Base-by-base conservation (phyloP, 768 basidiomycete genomes). In the Strobilomyces confusus region DNA sequence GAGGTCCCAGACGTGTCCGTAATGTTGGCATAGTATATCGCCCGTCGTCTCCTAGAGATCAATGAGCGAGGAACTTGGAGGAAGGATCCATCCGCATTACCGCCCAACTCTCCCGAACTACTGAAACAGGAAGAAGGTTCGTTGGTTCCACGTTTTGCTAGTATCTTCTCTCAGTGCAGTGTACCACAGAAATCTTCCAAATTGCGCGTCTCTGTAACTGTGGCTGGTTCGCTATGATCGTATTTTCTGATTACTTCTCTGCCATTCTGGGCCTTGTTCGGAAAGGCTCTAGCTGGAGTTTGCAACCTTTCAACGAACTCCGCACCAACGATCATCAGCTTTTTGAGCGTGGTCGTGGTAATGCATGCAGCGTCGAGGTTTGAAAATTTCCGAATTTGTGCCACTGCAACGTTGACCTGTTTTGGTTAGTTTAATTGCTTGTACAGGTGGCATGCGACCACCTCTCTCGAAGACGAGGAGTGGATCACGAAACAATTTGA, bases 401-500 rank as follows among this genome's bases (percentile, higher is more conserved):
- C 5, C 36, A 36, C 2, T 9, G 12, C 12, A 29, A 15, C 25
- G 37, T 25, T 63, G 12, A 63, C 38, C 6, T 5, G n/a, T 4
- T 40, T 42, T 44, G 4, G 11, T 19, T 36, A 89, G 86, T 92
- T 92, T 74, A 92, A 92, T 61, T 87, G 86, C 60, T 71, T 92
- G 51, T 92, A 92, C 68, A 80, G 87, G 19, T 82, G 91, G 91
- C 91, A 93, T 43, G 85, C 91, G 1, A 91, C 90, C 0, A 89
- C 86, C 0, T 89, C 86, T 41, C 60, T 63, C 15, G 76, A 78
- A 49, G 90, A 92, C 49, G 90, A 88, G 63, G 68, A 82, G 51
- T 92, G 88, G 87, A 80, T 84, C 3, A 62, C 70, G 33, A 26
- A 63, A 19, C 67, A 82, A 17, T 82, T 87, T 60, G 57, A 60